phyloP scores from a whole-genome alignment of 1,284 basidiomycete genomes.

The Rhodotorula sp. region DNA sequence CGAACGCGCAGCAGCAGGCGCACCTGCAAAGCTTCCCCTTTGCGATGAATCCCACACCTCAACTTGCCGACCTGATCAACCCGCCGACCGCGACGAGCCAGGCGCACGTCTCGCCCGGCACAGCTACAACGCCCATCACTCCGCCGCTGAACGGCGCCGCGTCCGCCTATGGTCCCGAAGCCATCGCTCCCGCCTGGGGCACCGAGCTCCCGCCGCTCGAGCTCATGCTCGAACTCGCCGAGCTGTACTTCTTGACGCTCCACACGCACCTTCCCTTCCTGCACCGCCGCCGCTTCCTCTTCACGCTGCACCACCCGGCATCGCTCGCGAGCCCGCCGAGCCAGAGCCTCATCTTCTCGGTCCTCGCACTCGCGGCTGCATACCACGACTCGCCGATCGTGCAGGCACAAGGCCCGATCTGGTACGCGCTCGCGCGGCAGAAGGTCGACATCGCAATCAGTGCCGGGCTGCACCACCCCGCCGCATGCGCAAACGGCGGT shows the following conservation, averaged over 20 bases:
- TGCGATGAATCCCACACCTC: constrained; percentile 17
- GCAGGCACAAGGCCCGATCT: constrained; percentile 7
- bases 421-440: constrained; percentile 30
- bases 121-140: not conserved
- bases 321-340: constrained; percentile 34
- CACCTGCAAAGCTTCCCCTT: constrained; percentile 31
- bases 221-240: constrained; percentile 37
- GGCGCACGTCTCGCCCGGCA: not conserved
- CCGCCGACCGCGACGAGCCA: constrained; percentile 5
- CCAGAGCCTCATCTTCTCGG: constrained; percentile 35
- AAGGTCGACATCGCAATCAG: constrained; percentile 35
- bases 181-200: not conserved
- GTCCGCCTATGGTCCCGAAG: not conserved
- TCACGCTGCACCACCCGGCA: constrained; percentile 33
- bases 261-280: constrained; percentile 40
- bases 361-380: constrained; percentile 33
- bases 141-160: not conserved
- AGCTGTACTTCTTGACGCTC: constrained; percentile 37
- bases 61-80: constrained; percentile 26
- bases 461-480: constrained; percentile 6
- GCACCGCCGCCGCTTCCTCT: constrained; percentile 40
- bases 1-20: not conserved
- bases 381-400: constrained; percentile 34
- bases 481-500: not conserved
- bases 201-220: constrained; percentile 31